Conservation (phyloP, 1,139 yeast genomes). For the Saccharomyces hybrid region DNA sequence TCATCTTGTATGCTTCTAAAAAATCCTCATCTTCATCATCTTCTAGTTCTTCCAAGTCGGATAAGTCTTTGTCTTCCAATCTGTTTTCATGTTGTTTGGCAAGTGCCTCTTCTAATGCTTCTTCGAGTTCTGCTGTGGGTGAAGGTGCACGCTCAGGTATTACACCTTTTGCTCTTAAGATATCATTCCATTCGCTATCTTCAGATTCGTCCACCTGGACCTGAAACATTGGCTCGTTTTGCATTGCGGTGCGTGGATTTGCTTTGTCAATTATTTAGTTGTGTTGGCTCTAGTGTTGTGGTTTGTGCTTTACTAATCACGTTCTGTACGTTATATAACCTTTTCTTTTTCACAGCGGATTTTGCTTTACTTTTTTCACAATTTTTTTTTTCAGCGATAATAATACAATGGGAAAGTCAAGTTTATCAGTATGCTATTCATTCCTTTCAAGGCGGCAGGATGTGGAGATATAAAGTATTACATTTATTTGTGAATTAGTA, state of each 20-base stretch:
- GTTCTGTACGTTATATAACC: background rate
- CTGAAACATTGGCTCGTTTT: slow-evolving; percentile 35
- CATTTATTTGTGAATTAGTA: background rate
- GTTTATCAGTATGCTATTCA: background rate
- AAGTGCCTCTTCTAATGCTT: slow-evolving; percentile 77
- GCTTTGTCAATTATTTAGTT: background rate
- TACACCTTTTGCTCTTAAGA: slow-evolving; percentile 78
- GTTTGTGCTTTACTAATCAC: no score
- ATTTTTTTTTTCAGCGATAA: background rate
- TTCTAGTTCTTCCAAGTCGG: slow-evolving; percentile 72
- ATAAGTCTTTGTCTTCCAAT: slow-evolving; percentile 64
- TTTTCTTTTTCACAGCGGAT: background rate
- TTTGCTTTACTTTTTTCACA: background rate
- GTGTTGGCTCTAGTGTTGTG: background rate
- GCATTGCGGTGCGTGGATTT: background rate
- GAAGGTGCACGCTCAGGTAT: slow-evolving; percentile 90
- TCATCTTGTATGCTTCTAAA: slow-evolving; percentile 61
- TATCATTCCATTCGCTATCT: slow-evolving; percentile 98
- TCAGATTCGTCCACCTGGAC: slow-evolving; percentile 92
- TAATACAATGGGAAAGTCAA: background rate
- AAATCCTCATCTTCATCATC: slow-evolving; percentile 79
- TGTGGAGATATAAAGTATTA: background rate
- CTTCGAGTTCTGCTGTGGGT: slow-evolving; percentile 79
- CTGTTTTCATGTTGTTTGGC: slow-evolving; percentile 49
- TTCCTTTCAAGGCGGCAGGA: background rate